Evolutionary conservation across 2,329 filamentous ascomycete genomes (phyloP), one percentile per base, ranked within the genome.

Genomic region (Neurospora sp.): DNA sequence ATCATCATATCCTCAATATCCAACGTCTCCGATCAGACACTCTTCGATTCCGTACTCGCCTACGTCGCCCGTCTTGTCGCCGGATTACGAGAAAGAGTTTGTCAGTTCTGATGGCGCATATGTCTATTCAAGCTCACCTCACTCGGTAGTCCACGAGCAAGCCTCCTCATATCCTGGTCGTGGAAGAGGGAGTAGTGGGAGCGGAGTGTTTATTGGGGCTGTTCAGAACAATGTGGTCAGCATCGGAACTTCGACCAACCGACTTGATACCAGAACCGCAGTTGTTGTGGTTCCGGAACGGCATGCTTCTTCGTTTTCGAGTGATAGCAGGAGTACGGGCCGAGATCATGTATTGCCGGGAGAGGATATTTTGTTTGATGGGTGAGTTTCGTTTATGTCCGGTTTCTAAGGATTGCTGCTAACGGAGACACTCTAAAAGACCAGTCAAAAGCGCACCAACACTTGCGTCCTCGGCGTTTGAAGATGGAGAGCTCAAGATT

Each of bases 281-380:
- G 72, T 77, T 41, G 72, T 77, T n/a, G 74, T 77, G 23, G 33
- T 69, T 23, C 69, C 52, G 23, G 39, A 70, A 19, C 70, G 65
- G 5, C 70, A 72, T 52, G 66, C 71, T 23, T 69, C 72, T 17
- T 74, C 74, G 4, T 70, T 67, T 11, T 73, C 70, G 10, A 76
- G 74, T n/a, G 76, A 77, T 28, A 73, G 72, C 17, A 70, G 69
- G 19, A 77, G 73, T 40, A 74, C 72, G 15, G 73, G 72, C 15
- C 69, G 76, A 28, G 76, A 77, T 67, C 76, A 77, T 57, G 76
- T 77, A 8, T 37, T 77, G 66, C 76, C 76, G 1, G 76, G 76
- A 4, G 76, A 77, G 70, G 74, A 75, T 67, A 17, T 77, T 12
- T 40, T 77, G 36, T 77, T 73, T 70, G 76, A 77, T 39, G 76